phyloP scores from a whole-genome alignment of 2,329 filamentous ascomycete genomes.

The Aureobasidium sp. region DNA sequence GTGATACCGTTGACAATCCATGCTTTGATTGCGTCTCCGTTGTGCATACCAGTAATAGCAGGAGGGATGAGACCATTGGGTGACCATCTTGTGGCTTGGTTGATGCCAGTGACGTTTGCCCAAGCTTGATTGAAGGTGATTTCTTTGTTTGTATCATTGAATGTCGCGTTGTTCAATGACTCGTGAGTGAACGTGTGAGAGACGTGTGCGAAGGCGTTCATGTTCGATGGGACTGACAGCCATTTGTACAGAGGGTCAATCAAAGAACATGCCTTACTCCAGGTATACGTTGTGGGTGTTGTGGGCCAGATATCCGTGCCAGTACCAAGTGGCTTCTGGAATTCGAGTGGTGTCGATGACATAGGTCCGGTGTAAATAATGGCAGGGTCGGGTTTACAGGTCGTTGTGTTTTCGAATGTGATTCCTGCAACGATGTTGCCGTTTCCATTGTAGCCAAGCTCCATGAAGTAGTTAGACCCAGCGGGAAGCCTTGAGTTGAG shows the following conservation, averaged over 20 bases:
- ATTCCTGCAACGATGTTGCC: constrained; percentile 38
- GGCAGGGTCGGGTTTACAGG: constrained; percentile 25
- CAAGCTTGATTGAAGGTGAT: constrained; percentile 53
- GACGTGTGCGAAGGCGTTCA: constrained; percentile 48
- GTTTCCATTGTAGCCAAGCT: constrained; percentile 50
- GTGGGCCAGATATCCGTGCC: constrained; percentile 31
- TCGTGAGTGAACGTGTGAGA: constrained; percentile 56
- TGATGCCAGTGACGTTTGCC: constrained; percentile 45
- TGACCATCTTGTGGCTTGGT: constrained; percentile 41
- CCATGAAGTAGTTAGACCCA: constrained; percentile 45
- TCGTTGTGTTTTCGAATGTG: constrained; percentile 15
- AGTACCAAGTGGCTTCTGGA: constrained; percentile 33
- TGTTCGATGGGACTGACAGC: constrained; percentile 42
- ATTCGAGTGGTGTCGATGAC: constrained; percentile 36
- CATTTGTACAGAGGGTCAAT: constrained; percentile 45
- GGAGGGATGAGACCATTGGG: constrained; percentile 50
- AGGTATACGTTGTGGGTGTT: constrained; percentile 37
- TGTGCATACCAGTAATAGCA: constrained; percentile 55
- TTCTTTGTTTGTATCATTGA: constrained; percentile 47
- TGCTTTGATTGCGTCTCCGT: constrained; percentile 52
- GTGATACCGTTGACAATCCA: constrained; percentile 51
- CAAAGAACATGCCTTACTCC: constrained; percentile 40
- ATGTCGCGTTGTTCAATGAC: constrained; percentile 52
- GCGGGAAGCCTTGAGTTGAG: constrained; percentile 41
- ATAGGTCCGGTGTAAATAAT: constrained; percentile 31